phyloP scores from a whole-genome alignment of 139 green algal species.

The Zygnema circumcarinatum region DNA sequence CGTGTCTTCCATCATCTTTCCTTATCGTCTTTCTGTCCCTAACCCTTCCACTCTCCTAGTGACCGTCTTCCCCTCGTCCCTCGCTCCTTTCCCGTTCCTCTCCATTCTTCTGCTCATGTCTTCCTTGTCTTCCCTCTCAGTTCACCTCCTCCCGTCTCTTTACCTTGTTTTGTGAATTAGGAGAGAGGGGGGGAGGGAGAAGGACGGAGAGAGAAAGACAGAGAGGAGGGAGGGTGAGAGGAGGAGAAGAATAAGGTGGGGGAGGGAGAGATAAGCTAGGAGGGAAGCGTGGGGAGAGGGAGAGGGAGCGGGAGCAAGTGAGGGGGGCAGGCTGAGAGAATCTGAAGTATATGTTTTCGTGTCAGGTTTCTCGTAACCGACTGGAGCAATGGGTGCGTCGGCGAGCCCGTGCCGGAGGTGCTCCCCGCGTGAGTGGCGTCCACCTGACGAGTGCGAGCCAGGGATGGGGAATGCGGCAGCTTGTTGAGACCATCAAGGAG shows the following conservation, averaged over 20 bases:
- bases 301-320: no score
- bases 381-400: constrained; percentile 72
- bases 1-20: constrained; percentile 5
- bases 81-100: neutral
- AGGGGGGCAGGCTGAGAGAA: no score
- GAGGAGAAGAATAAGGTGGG: no score
- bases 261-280: no score
- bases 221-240: no score
- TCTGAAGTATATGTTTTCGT: neutral
- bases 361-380: constrained; percentile 18
- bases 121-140: no score
- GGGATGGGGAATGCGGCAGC: constrained; percentile 2
- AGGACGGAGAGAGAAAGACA: no score
- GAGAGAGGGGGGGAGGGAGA: no score
- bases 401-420: constrained; percentile 63
- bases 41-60: neutral
- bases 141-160: no score
- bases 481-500: neutral
- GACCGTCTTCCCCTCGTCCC: neutral
- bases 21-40: constrained; percentile 8
- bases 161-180: no score
- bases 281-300: no score
- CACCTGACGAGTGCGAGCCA: constrained; percentile 55
- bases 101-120: constrained; percentile 1
- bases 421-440: constrained; percentile 68